Base-by-base conservation (phyloP, 2,329 filamentous ascomycete species). In the Clarireedia homoeocarpa region DNA sequence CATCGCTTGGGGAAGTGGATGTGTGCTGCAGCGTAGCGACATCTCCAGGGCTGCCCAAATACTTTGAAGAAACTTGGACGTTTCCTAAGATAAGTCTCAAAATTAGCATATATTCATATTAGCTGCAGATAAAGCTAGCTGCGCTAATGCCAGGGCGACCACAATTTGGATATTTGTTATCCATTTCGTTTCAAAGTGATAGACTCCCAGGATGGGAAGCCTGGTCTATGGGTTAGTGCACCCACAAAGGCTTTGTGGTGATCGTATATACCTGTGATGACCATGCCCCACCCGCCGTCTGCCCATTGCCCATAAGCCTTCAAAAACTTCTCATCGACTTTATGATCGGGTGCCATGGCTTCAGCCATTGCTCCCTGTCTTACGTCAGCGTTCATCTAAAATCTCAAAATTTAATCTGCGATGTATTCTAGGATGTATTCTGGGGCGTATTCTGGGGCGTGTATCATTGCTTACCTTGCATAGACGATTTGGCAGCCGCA, bases 401-500 rank as follows among this genome's bases (percentile, higher is more conserved):
- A 26, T 20, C 20, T 20, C 20, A 20, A 20, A 20, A 20, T 20
- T 20, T 20, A 3, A 4, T 14, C 20, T 15, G 27, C 24, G 20
- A 15, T 4, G 12, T 20, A 20, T 20, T 3, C 20, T 20, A 20
- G 20, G 20, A 20, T 20, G 20, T 20, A 3, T 5, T 14, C 20
- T 15, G 27, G 36, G 20, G 15, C 2, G 12, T 20, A 3, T 20
- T 20, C 20, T 20, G 27, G 36, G 20, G 15, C 20, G 20, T 2
- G 12, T 15, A 4, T 17, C 14, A 30, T 44, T 6, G 10, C 14
- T 38, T 63, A 63, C 65, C 58, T 76, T 76, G 49, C 67, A 71
- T 1, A 84, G 71, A 5, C 80, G 76, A 62, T 84, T 84, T 2
- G 77, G 77, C 2, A 84, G 65, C 0, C 71, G 73, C 26, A 84